These are phyloP conservation scores for Fonsecaea pedrosoi DNA, from an alignment of 2,329 filamentous ascomycete genomes.

Conservation along the genomic window DNA sequence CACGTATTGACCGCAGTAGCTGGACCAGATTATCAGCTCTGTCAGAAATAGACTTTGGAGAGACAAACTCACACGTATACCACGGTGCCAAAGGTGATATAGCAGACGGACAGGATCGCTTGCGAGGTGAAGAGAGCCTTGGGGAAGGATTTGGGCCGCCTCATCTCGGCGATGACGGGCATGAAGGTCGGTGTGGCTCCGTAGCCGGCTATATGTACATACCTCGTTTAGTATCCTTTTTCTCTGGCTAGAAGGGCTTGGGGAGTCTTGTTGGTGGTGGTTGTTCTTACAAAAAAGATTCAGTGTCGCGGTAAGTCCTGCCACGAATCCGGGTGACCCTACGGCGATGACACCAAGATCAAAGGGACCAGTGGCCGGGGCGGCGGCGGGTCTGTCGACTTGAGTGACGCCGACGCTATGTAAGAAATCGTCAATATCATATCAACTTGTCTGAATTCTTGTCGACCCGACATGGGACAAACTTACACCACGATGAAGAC, in stretches of 20 bases:
- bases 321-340: conserved; percentile 38
- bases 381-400: conserved; percentile 45
- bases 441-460: conserved; percentile 32
- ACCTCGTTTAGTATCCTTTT: conserved; percentile 14
- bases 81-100: conserved; percentile 48
- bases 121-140: conserved; percentile 46
- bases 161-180: conserved; percentile 50
- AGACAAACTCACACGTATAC: conserved; percentile 46
- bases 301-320: conserved; percentile 43
- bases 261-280: no score
- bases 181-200: conserved; percentile 45
- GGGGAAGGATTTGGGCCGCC: conserved; percentile 44
- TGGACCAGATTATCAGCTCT: conserved; percentile 27
- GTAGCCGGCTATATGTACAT: conserved; percentile 18
- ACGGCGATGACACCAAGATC: conserved; percentile 43
- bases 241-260: neutral
- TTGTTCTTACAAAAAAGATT: conserved; percentile 42
- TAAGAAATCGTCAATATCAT: neutral
- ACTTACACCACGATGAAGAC: conserved; percentile 24
- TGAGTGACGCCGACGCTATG: conserved; percentile 43
- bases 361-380: conserved; percentile 48
- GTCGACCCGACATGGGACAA: neutral
- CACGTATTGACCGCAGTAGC: conserved; percentile 55
- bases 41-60: neutral
- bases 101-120: conserved; percentile 46